phyloP scores from a whole-genome alignment of 2,329 filamentous ascomycete genomes.

The Dendryphion nanum region DNA sequence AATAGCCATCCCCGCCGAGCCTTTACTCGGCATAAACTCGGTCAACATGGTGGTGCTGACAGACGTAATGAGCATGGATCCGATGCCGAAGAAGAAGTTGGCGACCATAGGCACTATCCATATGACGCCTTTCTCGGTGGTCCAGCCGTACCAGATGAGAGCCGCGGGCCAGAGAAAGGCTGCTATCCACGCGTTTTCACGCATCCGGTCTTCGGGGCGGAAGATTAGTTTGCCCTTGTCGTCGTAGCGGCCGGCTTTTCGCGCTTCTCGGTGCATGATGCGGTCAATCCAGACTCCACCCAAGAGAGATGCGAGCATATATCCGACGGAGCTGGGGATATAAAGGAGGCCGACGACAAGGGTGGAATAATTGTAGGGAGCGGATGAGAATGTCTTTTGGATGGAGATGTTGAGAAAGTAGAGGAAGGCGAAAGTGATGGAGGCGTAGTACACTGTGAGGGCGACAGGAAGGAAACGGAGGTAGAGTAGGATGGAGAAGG shows the following conservation, averaged over 20 bases:
- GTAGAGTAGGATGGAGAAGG: conserved; percentile 38
- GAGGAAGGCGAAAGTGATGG: conserved; percentile 39
- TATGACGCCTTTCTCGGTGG: conserved; percentile 26
- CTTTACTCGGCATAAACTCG: conserved; percentile 39
- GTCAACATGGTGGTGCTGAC: conserved; percentile 41
- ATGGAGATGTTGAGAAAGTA: conserved; percentile 43
- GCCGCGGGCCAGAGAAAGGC: conserved; percentile 35
- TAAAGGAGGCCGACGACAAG: conserved; percentile 39
- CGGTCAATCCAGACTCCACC: conserved; percentile 41
- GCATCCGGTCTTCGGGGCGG: conserved; percentile 40
- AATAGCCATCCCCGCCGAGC: conserved; percentile 37
- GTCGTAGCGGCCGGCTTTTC: conserved; percentile 37
- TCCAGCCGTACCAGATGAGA: conserved; percentile 41
- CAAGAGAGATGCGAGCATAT: conserved; percentile 33
- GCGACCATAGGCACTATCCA: conserved; percentile 38
- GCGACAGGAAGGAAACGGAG: conserved; percentile 38
- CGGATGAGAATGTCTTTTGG: conserved; percentile 31
- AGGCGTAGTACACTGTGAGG: conserved; percentile 41
- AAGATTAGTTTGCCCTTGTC: conserved; percentile 34
- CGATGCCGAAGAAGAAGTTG: conserved; percentile 43
- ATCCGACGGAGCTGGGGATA: conserved; percentile 38
- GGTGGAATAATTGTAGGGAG: conserved; percentile 37
- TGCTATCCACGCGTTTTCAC: conserved; percentile 41
- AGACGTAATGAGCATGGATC: conserved; percentile 40
- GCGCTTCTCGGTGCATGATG: conserved; percentile 42